Evolutionary conservation across 345 rosid species (phyloP).

Genomic region (Lepidium sativum): DNA sequence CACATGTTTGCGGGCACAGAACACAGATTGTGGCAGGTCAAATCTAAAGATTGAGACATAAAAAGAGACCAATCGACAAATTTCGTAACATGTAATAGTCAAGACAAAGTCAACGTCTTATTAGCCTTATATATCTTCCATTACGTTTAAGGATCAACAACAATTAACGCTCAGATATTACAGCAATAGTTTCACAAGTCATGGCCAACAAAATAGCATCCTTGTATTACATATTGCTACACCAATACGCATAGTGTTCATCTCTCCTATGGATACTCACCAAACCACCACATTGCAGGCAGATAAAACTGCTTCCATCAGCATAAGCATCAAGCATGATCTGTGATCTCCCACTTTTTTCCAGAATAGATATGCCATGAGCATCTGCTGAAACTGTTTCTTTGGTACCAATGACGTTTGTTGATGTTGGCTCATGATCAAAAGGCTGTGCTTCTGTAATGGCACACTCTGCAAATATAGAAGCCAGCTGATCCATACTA

Average conservation of each 20-base stretch:
- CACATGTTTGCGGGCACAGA: neutral
- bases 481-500: constrained; percentile 68
- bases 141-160: neutral
- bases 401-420: constrained; percentile 2
- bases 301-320: constrained; percentile 91
- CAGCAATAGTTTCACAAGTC: neutral
- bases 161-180: neutral
- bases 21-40: neutral
- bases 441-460: constrained; percentile 73
- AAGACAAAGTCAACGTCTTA: neutral
- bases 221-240: constrained; percentile 37
- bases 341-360: constrained; percentile 72
- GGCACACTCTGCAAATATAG: constrained; percentile 87
- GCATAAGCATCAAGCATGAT: constrained; percentile 81
- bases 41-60: neutral
- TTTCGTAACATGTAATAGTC: neutral
- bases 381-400: constrained; percentile 28
- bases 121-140: neutral
- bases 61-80: neutral
- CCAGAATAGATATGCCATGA: constrained; percentile 60
- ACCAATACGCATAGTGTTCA: constrained; percentile 87
- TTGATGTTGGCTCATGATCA: constrained; percentile 23
- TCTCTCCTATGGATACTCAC: constrained; percentile 83
- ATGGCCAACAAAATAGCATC: neutral
- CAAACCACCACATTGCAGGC: constrained; percentile 88